Base-by-base conservation (phyloP, 2,329 filamentous ascomycete genomes). In the Venturia oleaginea region DNA sequence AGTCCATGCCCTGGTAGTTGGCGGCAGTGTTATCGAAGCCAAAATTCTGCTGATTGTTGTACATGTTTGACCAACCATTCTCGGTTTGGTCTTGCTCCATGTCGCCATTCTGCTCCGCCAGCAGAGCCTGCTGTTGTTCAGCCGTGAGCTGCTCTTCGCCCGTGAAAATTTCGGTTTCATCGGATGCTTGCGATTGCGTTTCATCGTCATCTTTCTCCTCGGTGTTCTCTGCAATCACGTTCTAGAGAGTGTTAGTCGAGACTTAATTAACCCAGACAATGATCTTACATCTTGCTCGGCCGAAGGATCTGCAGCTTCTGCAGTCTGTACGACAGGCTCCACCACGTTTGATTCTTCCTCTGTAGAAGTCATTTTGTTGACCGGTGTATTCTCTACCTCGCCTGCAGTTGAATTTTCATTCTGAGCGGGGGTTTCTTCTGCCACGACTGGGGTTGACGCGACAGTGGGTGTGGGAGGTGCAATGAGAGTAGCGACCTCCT, bases 101-200 rank as follows among this genome's bases (percentile, higher is more conserved):
- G 38, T 40, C 62, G 17, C 34, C 34, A 30, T 55, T 38, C 46
- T 63, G 42, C 34, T 63, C 27, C 19, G 27, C 30, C 30, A 57
- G 40, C 40, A 40, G 55, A 59, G 32, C 32, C 40, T 48, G 42
- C 37, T 63, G 40, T 32, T 54, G 24, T 55, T 63, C 61, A 34
- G 40, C 40, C 32, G 40, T 24, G 13, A 43, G 30, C 46, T 55
- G 38, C 51, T 63, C 62, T 37, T 63, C 62, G 17, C 62, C 62
- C 8, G 62, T 63, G 13, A 63, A 34, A 34, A 63, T 63, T 22
- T 55, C 46, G 32, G 65, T 64, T 32, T 46, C 63, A 30, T 64
- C 59, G 32, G 38, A 51, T 7, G 34, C 40, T 51, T 54, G 61
- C 13, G 64, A 40, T 30, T 62, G 43, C 5, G 40, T 46, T 13